A percentile compares a stretch with the other conserved stretches of the same genome.
These are phyloP conservation scores for Colletotrichum caudatum DNA, from an alignment of 2,329 filamentous ascomycete genomes.

Conservation along the genomic window DNA sequence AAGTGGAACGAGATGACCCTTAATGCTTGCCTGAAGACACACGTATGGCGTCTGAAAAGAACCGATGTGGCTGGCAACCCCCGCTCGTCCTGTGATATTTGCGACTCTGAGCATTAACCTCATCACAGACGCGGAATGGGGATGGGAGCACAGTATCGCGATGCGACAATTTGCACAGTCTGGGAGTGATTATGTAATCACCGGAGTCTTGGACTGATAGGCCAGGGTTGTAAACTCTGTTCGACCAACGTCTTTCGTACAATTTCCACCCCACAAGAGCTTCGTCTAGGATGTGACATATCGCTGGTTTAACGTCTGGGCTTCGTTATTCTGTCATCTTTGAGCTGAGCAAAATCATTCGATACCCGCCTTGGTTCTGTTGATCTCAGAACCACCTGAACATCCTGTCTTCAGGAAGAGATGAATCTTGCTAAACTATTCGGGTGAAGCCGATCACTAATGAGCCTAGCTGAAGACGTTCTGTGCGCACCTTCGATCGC, in stretches of 20 bases:
- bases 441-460: not conserved
- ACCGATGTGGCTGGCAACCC: not conserved
- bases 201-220: no score
- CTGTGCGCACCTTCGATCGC: no score
- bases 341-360: no score
- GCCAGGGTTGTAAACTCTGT: not conserved
- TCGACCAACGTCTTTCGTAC: not conserved
- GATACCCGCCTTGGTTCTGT: not conserved
- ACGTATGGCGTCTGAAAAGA: no score
- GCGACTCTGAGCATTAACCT: not conserved
- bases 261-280: not conserved
- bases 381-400: not conserved
- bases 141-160: constrained; percentile 20
- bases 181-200: constrained; percentile 7
- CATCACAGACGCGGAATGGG: constrained; percentile 16
- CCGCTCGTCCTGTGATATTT: not conserved
- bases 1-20: no score
- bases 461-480: not conserved
- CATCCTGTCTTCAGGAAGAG: not conserved
- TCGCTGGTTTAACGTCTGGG: no score
- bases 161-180: not conserved
- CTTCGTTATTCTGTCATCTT: no score
- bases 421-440: not conserved
- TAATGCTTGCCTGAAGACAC: not conserved
- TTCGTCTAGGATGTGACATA: no score